These are phyloP conservation scores for Puccinia polysora DNA, from an alignment of 1,284 basidiomycete genomes.

Conservation along the genomic window DNA sequence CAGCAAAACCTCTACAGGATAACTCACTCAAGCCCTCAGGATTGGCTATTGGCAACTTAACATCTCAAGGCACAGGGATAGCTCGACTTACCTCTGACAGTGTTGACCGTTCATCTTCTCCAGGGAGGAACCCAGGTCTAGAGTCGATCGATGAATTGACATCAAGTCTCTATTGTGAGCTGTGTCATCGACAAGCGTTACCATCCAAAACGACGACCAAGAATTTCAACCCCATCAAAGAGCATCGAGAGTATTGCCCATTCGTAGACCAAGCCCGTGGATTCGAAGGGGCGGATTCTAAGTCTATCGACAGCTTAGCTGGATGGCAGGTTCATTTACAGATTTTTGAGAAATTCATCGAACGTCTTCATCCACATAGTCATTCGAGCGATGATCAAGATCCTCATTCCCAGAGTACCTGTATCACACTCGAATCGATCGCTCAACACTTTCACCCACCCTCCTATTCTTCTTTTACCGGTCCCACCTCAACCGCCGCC, in stretches of 20 bases:
- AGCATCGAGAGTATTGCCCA: constrained; percentile 40
- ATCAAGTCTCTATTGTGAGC: constrained; percentile 14
- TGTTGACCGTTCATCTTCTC: not conserved
- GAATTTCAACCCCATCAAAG: constrained; percentile 6
- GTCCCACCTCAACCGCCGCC: not conserved
- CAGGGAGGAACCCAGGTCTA: not conserved
- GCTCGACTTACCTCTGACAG: not conserved
- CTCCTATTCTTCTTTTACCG: not conserved
- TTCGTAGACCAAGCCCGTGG: constrained; percentile 17
- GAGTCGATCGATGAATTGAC: not conserved
- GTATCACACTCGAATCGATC: constrained; percentile 9
- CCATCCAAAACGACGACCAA: not conserved
- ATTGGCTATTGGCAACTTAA: not conserved
- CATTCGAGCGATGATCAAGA: not conserved
- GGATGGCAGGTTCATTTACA: constrained; percentile 4
- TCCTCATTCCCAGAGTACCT: not conserved
- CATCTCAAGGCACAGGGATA: too few relatives aligned
- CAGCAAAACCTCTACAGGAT: not conserved
- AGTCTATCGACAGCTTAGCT: not conserved
- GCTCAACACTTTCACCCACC: not conserved
- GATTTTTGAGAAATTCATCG: constrained; percentile 4
- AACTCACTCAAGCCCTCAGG: constrained; percentile 1
- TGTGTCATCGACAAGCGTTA: constrained; percentile 21
- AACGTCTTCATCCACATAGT: not conserved
- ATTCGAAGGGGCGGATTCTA: constrained; percentile 21